Base-by-base conservation (phyloP, 352 stramenopile species). In the Aphanomyces stellatus region DNA sequence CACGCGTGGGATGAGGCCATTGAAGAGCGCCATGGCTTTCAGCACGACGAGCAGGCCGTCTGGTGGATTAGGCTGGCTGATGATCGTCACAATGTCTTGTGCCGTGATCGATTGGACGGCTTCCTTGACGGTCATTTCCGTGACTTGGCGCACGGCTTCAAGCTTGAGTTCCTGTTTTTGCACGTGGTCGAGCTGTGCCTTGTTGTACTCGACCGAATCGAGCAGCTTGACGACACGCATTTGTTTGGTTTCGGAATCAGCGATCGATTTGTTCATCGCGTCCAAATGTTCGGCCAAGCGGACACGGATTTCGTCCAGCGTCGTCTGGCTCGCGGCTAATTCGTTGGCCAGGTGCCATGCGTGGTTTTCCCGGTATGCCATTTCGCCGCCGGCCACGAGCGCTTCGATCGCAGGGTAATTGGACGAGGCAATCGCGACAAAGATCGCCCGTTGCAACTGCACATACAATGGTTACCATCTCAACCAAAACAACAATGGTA, bases 21-120 rank as follows among this genome's bases (percentile, higher is more conserved):
- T 85, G 13, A 90, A 75, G 61, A 93, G 64, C n/a, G 80, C 90
- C 17, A 93, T 76, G 11, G 82, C 77, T 53, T 91, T 91, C 61
- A 90, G 82, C 13, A 91, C 78, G 1, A 89, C 76, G 2, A 90
- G 64, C 2, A 72, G 76, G 7, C 72, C 72, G 8, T 76, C 75
- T 5, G 79, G 72, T 10, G 85, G 85, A 28, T 87, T 71, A 43
- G 85, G 68, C 0, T 74, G 69, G 56, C 87, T 88, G 0, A 93
- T 73, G 8, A 93, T 37, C 19, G 72, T 71, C 0, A 84, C 80
- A n/a, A 91, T 79, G n/a, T 90, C 80, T 30, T 86, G 76, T 43
- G 84, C 81, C 22, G 84, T 90, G 64, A 93, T 88, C 51, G 82
- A 71, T 1, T 80, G 76, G 35, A 89, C 88, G 53, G 85, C 70